Evolutionary conservation across 2,329 filamentous ascomycete species (phyloP), one percentile per base, ranked within the genome.

Genomic region (Tolypocladium amazonense): DNA sequence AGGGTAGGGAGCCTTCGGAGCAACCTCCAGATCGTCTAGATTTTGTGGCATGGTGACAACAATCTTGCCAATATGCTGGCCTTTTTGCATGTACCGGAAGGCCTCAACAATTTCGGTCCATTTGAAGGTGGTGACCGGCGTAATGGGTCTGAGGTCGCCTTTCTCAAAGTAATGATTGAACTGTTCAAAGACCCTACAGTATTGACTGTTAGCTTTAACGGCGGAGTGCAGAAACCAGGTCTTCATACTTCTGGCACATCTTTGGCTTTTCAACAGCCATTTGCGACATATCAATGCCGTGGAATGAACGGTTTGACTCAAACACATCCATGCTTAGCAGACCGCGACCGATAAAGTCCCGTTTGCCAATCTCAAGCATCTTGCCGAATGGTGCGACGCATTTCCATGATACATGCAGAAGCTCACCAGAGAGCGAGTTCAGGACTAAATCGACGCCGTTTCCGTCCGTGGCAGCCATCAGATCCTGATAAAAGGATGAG

Each of bases 281-380:
- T 30, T 50, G 45, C 12, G 45, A 30, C 45, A 50, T 39, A 41
- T 75, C 73, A 3, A 77, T 58, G 45, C 67, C 67, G 7, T 64
- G 58, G 27, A 71, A 75, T 3, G 67, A 66, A 0, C 72, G 67
- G 5, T 70, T 73, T 0, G 58, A 58, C 0, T 70, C 64, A 45
- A 83, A 81, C 0, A 71, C 69, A 0, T 68, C 61, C 78, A 83
- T 79, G 2, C 74, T 71, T 2, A 82, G 69, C 3, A 67, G 64
- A 3, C 69, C 73, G 15, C 73, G 71, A 0, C 72, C 71, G 1
- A 66, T 25, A 9, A 75, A 63, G 56, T 75, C 73, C 23, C 66
- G 65, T 52, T 71, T 72, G 1, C 71, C 72, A 35, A 76, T 69
- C 57, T 76, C 74, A 0, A 76, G 41, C 33, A 58, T 52, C 3